Evolutionary conservation across 2,329 filamentous ascomycete genomes (phyloP), one percentile per base, ranked within the genome.

Genomic region (Catunica adiposa): DNA sequence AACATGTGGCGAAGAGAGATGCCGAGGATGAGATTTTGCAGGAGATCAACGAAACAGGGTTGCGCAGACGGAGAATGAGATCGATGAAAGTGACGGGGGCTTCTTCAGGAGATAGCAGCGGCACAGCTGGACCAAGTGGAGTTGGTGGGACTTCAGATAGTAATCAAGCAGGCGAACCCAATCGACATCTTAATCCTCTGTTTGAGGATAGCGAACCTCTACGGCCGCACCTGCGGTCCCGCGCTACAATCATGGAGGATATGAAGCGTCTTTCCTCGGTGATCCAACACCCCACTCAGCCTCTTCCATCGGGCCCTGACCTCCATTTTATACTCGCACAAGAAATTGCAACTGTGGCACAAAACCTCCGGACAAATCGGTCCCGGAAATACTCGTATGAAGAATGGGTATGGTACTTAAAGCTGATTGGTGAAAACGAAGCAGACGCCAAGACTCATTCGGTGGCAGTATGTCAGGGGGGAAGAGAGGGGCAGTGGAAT

Each of bases 351-450:
- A 73, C 71, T 25, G 78, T 86, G 1, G 79, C 80, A 1, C 58
- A 59, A n/a, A 71, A 77, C 51, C 79, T 92, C 63, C 70, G 85
- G 34, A 75, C 6, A 29, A 74, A 77, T 1, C 72, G 75, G 0
- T 23, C 38, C 11, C 81, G 80, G 56, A 76, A 74, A 55, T 96
- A 95, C 65, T 74, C 72, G 0, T 96, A 89, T 60, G 80, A 89
- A 61, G 84, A 94, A 64, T 94, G 89, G 89, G 84, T 84, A 0
- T 86, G 86, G 71, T 92, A 87, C 62, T 82, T 89, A 6, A 77
- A 79, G 22, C 73, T 95, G 31, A 85, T 94, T n/a, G 79, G 79
- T 50, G 78, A 82, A 63, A 77, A 82, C 63, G 78, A 82, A 63
- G 68, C 67, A 55, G 70, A 70, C 60, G 68, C 75, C 1, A 66